Evolutionary conservation across 306 rosid species (phyloP).

Genomic region (Fagus crenata): DNA sequence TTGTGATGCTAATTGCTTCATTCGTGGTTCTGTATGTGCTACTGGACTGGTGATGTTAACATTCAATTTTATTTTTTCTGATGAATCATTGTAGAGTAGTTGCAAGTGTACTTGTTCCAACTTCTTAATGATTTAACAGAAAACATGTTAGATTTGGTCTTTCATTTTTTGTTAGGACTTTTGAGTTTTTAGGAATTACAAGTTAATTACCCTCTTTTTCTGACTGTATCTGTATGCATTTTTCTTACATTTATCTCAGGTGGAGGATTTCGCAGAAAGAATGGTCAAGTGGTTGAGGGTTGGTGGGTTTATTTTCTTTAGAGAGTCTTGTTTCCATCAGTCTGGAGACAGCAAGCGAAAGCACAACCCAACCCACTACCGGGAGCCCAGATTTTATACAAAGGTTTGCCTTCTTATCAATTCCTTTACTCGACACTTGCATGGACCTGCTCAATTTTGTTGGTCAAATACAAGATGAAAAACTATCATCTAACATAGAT

Average conservation of each 20-base stretch:
- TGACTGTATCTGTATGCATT: slow-evolving; percentile 2
- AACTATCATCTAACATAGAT: too few relatives aligned
- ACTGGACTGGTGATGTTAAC: neutral
- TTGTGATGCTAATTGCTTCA: neutral
- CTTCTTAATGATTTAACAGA: neutral
- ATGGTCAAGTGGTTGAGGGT: slow-evolving; percentile 91
- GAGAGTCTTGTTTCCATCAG: slow-evolving; percentile 98
- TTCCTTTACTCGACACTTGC: neutral
- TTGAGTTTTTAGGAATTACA: neutral
- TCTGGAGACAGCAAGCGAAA: slow-evolving; percentile 94
- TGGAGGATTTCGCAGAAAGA: slow-evolving; percentile 61
- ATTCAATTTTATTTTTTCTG: neutral
- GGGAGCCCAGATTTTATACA: slow-evolving; percentile 90
- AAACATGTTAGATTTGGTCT: neutral
- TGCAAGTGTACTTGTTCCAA: neutral
- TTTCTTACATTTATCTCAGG: slow-evolving; percentile 45
- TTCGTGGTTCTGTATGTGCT: neutral
- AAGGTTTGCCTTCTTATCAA: slow-evolving; percentile 54
- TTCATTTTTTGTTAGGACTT: neutral
- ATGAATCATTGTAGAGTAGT: neutral
- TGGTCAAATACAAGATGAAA: neutral
- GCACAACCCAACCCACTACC: slow-evolving; percentile 92
- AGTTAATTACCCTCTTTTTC: neutral
- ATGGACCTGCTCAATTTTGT: neutral
- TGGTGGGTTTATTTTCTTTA: slow-evolving; percentile 78